Conservation (phyloP, 352 stramenopile genomes). For the Plasmopara viticola region DNA sequence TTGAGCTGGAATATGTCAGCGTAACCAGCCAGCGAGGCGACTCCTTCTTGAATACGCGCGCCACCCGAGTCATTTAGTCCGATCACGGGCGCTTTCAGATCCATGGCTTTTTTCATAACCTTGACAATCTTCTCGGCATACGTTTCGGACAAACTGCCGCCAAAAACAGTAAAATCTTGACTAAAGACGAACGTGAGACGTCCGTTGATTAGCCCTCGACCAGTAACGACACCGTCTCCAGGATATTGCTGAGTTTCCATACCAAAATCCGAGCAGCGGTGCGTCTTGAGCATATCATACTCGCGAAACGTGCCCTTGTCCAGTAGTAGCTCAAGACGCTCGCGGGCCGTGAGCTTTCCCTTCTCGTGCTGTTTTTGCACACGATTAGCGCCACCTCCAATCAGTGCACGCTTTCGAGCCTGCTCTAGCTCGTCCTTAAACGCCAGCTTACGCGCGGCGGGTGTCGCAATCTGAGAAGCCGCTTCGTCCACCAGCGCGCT, state of each 20-base stretch:
- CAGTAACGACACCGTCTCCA: conserved; percentile 95
- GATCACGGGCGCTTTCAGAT: conserved; percentile 95
- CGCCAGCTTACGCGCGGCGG: conserved; percentile 54
- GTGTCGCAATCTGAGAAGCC: conserved; percentile 33
- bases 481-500: conserved; percentile 30
- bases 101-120: conserved; percentile 97
- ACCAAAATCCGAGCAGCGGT: conserved; percentile 96
- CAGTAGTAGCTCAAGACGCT: conserved; percentile 94
- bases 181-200: conserved; percentile 95
- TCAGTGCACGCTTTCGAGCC: conserved; percentile 61
- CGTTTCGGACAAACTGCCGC: conserved; percentile 92
- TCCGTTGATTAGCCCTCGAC: conserved; percentile 92
- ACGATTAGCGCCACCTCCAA: conserved; percentile 81
- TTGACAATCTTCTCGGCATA: conserved; percentile 99
- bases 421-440: conserved; percentile 73
- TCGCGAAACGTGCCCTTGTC: conserved; percentile 95
- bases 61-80: conserved; percentile 97
- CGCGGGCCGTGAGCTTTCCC: conserved; percentile 95
- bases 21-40: conserved; percentile 96
- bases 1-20: conserved; percentile 98
- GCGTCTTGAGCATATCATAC: conserved; percentile 94
- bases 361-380: conserved; percentile 91
- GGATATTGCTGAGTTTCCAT: conserved; percentile 91
- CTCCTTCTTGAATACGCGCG: conserved; percentile 97
- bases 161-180: conserved; percentile 98